Conservation (phyloP, 108 stramenopile genomes). For the Cyclotella kingstonii region DNA sequence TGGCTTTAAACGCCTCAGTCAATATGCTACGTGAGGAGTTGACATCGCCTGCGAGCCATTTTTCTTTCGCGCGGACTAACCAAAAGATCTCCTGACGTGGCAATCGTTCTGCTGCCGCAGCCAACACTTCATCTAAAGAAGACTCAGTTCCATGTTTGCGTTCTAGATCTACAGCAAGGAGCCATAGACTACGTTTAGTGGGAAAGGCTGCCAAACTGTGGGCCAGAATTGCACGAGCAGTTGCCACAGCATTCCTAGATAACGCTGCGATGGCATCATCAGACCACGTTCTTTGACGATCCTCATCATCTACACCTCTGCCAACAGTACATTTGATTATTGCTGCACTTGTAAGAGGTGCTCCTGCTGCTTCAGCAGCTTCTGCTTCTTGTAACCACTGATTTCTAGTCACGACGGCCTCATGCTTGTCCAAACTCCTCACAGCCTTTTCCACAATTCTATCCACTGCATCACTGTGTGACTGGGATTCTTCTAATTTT, state of each 20-base stretch:
- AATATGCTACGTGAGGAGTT: slow-evolving; percentile 90
- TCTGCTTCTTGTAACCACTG: slow-evolving; percentile 93
- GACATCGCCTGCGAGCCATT: slow-evolving; percentile 87
- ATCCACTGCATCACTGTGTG: slow-evolving; percentile 66
- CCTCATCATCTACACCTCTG: slow-evolving; percentile 91
- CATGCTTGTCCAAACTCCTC: slow-evolving; percentile 56
- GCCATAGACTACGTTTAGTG: slow-evolving; percentile 83
- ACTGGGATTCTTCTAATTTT: slow-evolving; percentile 96
- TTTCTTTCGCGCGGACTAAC: slow-evolving; percentile 96
- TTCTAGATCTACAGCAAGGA: slow-evolving; percentile 92
- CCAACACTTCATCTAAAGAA: slow-evolving; percentile 73
- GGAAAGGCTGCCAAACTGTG: slow-evolving; percentile 79
- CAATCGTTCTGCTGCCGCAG: slow-evolving; percentile 78
- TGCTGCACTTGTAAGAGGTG: slow-evolving; percentile 85
- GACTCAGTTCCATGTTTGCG: slow-evolving; percentile 72
- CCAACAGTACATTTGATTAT: slow-evolving; percentile 85
- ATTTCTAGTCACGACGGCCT: slow-evolving; percentile 82
- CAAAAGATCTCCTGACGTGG: slow-evolving; percentile 94
- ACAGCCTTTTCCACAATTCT: slow-evolving; percentile 83
- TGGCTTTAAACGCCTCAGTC: slow-evolving; percentile 88
- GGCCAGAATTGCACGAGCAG: slow-evolving; percentile 86
- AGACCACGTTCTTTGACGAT: slow-evolving; percentile 91
- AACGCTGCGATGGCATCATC: slow-evolving; percentile 91
- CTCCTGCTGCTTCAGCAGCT: slow-evolving; percentile 75
- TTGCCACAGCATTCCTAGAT: slow-evolving; percentile 65